These are phyloP conservation scores for Musa troglodytarum DNA, from an alignment of 176 grass and related monocot species.

Conservation along the genomic window DNA sequence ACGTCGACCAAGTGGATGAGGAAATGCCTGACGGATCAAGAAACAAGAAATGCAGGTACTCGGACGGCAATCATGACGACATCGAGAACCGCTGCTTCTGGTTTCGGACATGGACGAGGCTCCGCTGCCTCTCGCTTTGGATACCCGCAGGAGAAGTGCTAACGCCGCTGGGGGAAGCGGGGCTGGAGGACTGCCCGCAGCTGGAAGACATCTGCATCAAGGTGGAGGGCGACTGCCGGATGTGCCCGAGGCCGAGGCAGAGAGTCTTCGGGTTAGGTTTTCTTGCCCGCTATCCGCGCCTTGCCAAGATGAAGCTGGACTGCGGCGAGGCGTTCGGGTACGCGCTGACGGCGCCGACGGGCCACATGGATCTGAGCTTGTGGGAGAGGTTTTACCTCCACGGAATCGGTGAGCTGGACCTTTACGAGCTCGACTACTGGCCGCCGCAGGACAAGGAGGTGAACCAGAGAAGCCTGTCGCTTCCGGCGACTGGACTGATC, in stretches of 20 bases:
- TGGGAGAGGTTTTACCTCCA: constrained; percentile 93
- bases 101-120: constrained; percentile 52
- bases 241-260: constrained; percentile 27
- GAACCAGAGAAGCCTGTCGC: constrained; percentile 67
- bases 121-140: constrained; percentile 75
- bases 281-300: constrained; percentile 44
- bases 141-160: constrained; percentile 65
- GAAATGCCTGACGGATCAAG: constrained; percentile 32
- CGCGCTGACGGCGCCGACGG: constrained; percentile 69
- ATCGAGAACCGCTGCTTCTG: constrained; percentile 6
- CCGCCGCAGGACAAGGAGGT: constrained; percentile 94
- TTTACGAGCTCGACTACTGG: constrained; percentile 95
- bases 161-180: constrained; percentile 44
- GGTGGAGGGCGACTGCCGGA: constrained; percentile 82
- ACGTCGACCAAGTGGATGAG: constrained; percentile 27
- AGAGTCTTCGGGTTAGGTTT: constrained; percentile 46
- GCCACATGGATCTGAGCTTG: constrained; percentile 82
- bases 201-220: constrained; percentile 80
- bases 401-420: constrained; percentile 41
- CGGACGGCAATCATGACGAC: constrained; percentile 4
- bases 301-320: constrained; percentile 87
- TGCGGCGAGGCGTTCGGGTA: constrained; percentile 81
- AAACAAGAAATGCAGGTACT: constrained; percentile 61
- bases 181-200: constrained; percentile 55
- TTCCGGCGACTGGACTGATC: constrained; percentile 60